Conservation (phyloP, 2,329 filamentous ascomycete species). For the Stagonosporopsis vannaccii region DNA sequence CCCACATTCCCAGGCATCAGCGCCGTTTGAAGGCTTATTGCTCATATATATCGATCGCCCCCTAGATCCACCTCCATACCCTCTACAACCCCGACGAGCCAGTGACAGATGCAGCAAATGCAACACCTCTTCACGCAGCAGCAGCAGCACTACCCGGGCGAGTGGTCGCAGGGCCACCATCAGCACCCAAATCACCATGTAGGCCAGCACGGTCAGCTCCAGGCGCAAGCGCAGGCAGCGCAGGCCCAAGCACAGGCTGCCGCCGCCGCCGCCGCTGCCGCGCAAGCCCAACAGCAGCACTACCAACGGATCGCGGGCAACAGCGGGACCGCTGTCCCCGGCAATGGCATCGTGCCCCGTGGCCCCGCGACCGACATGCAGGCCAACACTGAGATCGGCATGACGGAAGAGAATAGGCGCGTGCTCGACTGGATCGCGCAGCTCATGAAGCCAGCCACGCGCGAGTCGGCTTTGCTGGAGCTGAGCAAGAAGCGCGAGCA, state of each 20-base stretch:
- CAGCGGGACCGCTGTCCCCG: constrained; percentile 60
- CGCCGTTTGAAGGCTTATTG: constrained; percentile 16
- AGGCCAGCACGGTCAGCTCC: constrained; percentile 50
- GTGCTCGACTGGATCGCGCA: constrained; percentile 95
- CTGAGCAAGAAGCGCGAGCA: constrained; percentile 99
- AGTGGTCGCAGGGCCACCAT: constrained; percentile 59
- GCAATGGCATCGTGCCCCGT: constrained; percentile 46
- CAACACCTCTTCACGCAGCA: constrained; percentile 70
- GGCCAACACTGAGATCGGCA: constrained; percentile 52
- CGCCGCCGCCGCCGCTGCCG: constrained; percentile 62
- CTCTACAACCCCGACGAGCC: constrained; percentile 19
- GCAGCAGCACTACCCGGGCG: constrained; percentile 66
- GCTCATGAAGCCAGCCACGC: constrained; percentile 82
- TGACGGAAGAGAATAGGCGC: constrained; percentile 89
- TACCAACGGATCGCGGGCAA: constrained; percentile 77
- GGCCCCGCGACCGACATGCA: constrained; percentile 50
- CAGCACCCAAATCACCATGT: constrained; percentile 51
- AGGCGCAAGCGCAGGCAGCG: constrained; percentile 56
- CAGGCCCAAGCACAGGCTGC: constrained; percentile 60
- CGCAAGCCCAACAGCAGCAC: constrained; percentile 61
- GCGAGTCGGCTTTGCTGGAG: constrained; percentile 91
- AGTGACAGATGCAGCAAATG: constrained; percentile 49
- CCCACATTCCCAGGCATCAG: constrained; percentile 20
- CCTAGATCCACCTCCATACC: constrained; percentile 13
- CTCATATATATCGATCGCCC: constrained; percentile 14